phyloP scores from a whole-genome alignment of 306 rosid genomes.

The Glycyrrhiza uralensis region DNA sequence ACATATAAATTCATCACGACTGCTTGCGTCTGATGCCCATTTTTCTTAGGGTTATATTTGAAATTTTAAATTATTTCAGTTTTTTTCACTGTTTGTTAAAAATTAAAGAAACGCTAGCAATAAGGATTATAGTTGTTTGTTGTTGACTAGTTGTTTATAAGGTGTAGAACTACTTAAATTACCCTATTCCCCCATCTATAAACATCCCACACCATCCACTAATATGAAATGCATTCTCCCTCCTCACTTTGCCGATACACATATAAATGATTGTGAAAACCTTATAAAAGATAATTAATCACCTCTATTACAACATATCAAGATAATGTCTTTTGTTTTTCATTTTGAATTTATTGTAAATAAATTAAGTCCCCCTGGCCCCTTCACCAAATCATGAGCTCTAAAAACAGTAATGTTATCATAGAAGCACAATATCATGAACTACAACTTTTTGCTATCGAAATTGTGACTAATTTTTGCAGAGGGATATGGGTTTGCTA shows the following conservation, averaged over 20 bases:
- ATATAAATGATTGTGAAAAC: neutral
- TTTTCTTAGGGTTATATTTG: too few species aligned
- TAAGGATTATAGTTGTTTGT: neutral
- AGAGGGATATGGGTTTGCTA: neutral
- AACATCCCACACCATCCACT: neutral
- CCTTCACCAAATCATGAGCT: neutral
- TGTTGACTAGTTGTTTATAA: neutral
- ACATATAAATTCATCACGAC: neutral
- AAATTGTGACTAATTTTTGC: neutral
- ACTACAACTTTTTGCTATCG: neutral
- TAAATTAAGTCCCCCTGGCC: neutral
- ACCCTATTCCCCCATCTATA: neutral
- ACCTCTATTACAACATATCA: neutral
- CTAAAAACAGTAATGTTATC: neutral
- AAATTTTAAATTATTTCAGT: neutral
- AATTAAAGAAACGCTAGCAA: neutral
- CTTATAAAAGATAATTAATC: neutral
- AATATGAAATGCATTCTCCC: neutral
- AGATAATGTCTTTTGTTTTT: neutral
- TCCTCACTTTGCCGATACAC: neutral
- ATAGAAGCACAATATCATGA: neutral
- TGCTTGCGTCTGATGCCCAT: neutral
- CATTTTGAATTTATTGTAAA: neutral
- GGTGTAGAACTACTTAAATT: neutral
- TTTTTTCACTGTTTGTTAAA: neutral